Percentiles rank a stretch among this genome's conserved stretches.
phyloP scores from a whole-genome alignment of 192 early-diverging fungal species.

The Allomyces javanicus region DNA sequence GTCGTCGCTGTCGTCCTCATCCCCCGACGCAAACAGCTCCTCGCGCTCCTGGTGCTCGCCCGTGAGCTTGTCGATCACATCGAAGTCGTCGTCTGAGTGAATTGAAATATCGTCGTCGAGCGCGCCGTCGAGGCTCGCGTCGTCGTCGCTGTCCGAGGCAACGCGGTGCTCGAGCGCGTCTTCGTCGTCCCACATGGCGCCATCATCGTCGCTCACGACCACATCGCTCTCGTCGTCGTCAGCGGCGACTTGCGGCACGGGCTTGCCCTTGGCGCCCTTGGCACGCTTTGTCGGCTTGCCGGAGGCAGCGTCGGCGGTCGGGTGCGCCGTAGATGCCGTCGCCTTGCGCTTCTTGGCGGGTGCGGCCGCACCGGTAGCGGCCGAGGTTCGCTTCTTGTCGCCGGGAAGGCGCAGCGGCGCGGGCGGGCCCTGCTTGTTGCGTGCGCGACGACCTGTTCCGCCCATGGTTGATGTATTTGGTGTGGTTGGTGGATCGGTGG shows the following conservation, averaged over 20 bases:
- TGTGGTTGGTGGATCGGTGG: too few species aligned
- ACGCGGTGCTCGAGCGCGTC: not conserved
- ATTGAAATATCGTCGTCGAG: not conserved
- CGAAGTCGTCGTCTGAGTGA: not conserved
- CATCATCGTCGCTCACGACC: not conserved
- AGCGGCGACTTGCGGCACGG: not conserved
- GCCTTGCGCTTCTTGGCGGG: not conserved
- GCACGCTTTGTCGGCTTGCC: not conserved
- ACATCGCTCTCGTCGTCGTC: not conserved
- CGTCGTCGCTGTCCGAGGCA: not conserved
- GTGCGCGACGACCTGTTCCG: not conserved
- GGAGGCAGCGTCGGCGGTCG: not conserved
- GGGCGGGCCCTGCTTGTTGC: not conserved
- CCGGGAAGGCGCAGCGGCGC: not conserved
- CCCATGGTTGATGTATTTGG: not conserved
- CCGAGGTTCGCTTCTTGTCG: not conserved
- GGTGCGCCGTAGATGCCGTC: not conserved
- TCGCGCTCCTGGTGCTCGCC: not conserved
- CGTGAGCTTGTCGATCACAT: not conserved
- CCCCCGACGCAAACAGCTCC: not conserved
- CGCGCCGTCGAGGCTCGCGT: not conserved
- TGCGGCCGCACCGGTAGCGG: not conserved
- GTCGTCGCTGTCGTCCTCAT: not conserved
- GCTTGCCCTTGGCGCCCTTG: not conserved
- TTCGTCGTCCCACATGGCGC: not conserved